Evolutionary conservation across 1,139 yeast species (phyloP), one percentile per base, ranked within the genome.

Genomic region (Hemisphaericaspora subhashii): DNA sequence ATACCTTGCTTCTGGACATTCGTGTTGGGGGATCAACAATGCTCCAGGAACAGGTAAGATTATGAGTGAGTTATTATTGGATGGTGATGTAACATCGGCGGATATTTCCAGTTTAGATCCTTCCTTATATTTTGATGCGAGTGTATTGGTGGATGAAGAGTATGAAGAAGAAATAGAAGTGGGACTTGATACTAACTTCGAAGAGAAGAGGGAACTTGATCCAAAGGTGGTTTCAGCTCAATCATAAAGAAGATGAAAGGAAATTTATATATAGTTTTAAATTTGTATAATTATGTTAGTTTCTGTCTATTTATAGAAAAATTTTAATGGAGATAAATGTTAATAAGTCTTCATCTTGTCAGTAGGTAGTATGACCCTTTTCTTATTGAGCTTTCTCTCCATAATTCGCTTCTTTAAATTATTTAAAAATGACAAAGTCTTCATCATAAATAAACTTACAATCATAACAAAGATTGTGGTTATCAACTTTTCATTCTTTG

Each of bases 11-110:
- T 79, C 94, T 14, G 98, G 98, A 1, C 98, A 92, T 61, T 84
- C 95, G 15, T 92, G 98, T 64, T 92, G 98, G 98, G 98, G 98
- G 17, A 92, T 92, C 47, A 92, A 92, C 63, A 90, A 92, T 61
- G 97, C 97, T 0, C 98, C 98, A 1, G 98, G 87, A 3, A 89
- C 98, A 1, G 98, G 98, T 14, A 83, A 88, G 55, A 76, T 92
- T 35, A 78, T 92, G 85, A 81, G 96, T 50, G 98, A 92, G 62
- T 57, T 92, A 41, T 63, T 92, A 36, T 64, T 90, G 38, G 98
- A 90, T 39, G 98, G 98, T n/a, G 79, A 77, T 45, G 83, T 84
- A 9, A 72, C 65, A 33, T 80, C 88, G 42, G 95, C 96, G 16
- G 87, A 86, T 55, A 79, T 89, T 25, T 74, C 83, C 31, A 84